A percentile compares a stretch with the other conserved stretches of the same genome.
Conservation (phyloP, 176 grass and related monocot species). For the Musa troglodytarum region DNA sequence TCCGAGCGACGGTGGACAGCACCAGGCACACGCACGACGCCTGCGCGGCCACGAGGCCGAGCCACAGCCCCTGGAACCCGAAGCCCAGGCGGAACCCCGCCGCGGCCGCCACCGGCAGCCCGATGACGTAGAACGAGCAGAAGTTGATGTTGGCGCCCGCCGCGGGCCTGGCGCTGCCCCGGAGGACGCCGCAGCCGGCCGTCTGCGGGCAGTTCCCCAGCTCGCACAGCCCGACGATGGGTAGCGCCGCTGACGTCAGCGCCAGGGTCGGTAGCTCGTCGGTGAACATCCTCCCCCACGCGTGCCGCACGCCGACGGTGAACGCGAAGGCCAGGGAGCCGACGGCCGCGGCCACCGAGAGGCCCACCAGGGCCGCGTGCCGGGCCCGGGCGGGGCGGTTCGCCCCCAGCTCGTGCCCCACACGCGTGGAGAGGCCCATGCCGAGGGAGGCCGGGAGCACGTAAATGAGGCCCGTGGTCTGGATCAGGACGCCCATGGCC, state of each 20-base stretch:
- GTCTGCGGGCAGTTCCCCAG: slow-evolving; percentile 18
- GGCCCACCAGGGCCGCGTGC: background rate
- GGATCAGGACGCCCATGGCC: slow-evolving; percentile 18
- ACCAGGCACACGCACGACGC: slow-evolving; percentile 1
- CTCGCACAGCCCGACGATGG: slow-evolving; percentile 17
- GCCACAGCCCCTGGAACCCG: slow-evolving; percentile 6
- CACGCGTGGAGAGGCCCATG: slow-evolving; percentile 15
- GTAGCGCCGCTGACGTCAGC: slow-evolving; percentile 8
- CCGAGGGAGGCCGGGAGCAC: slow-evolving; percentile 7
- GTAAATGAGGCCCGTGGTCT: slow-evolving; percentile 21
- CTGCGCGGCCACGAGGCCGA: slow-evolving; percentile 17
- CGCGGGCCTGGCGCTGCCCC: slow-evolving; percentile 5
- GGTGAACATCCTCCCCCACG: slow-evolving; percentile 18
- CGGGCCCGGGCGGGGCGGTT: background rate
- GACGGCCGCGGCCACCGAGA: background rate
- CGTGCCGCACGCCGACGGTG: background rate
- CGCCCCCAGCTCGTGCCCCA: slow-evolving; percentile 20
- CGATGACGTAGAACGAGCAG: slow-evolving; percentile 12
- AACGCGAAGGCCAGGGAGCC: slow-evolving; percentile 7
- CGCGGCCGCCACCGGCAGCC: slow-evolving; percentile 6
- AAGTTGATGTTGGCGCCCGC: slow-evolving; percentile 12
- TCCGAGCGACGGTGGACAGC: background rate
- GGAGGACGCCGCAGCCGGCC: slow-evolving; percentile 8
- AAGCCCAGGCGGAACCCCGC: slow-evolving; percentile 1
- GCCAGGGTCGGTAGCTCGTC: background rate